These are phyloP conservation scores for Starmerella floricola DNA, from an alignment of 805 yeast genomes.

Conservation along the genomic window DNA sequence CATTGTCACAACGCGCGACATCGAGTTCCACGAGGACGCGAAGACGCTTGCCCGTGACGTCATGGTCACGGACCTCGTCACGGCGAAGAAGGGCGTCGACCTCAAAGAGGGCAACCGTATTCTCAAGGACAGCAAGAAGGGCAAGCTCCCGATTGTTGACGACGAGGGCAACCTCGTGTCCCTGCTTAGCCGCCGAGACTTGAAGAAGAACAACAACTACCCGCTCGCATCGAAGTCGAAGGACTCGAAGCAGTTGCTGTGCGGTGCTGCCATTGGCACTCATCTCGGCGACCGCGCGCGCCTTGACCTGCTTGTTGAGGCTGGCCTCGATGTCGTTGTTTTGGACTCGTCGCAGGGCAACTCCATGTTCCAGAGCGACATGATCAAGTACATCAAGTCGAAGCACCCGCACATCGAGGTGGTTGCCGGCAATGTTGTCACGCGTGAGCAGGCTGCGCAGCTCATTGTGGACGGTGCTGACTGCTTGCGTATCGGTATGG, in stretches of 20 bases:
- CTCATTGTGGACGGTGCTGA: constrained; percentile 94
- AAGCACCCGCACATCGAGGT: constrained; percentile 72
- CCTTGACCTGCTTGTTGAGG: constrained; percentile 71
- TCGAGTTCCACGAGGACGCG: constrained; percentile 80
- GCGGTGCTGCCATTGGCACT: constrained; percentile 99
- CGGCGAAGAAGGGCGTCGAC: constrained; percentile 72
- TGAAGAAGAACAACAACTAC: constrained; percentile 86
- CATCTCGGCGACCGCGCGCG: constrained; percentile 79
- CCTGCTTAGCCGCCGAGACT: constrained; percentile 86
- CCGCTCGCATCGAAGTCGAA: constrained; percentile 92
- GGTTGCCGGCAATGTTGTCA: constrained; percentile 96
- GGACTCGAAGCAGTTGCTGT: constrained; percentile 84
- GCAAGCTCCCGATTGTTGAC: constrained; percentile 92
- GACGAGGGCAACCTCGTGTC: constrained; percentile 62
- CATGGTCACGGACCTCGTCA: constrained; percentile 81
- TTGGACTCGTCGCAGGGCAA: constrained; percentile 96
- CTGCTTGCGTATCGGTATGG: constrained; percentile 98
- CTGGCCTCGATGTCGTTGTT: constrained; percentile 94
- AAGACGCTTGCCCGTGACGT: constrained; percentile 52
- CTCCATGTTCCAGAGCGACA: constrained; percentile 84
- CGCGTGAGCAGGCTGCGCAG: constrained; percentile 97
- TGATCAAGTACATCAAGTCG: constrained; percentile 82
- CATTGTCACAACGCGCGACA: constrained; percentile 92
- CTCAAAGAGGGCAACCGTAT: constrained; percentile 80
- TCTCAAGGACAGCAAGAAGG: constrained; percentile 86